These are phyloP conservation scores for Penicillium ochrochloron DNA, from an alignment of 495 filamentous ascomycete species.

Conservation along the genomic window DNA sequence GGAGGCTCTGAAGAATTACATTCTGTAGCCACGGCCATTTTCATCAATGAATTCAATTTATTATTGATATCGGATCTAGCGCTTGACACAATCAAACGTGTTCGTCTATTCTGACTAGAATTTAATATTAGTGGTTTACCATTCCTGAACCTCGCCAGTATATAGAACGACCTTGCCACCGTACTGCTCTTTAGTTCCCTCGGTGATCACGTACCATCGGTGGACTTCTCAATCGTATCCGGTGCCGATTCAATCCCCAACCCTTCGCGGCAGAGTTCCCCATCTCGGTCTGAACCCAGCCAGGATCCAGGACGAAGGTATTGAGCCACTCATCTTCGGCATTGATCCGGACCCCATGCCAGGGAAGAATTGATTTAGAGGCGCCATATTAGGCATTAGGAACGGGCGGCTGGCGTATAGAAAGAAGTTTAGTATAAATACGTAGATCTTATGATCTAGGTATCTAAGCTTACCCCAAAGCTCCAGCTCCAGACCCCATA, in stretches of 20 bases:
- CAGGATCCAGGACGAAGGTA: slow-evolving; percentile 36
- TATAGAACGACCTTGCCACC: slow-evolving; percentile 36
- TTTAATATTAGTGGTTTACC: neutral
- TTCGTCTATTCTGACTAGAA: neutral
- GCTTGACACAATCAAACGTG: neutral
- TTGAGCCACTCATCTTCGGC: slow-evolving; percentile 44
- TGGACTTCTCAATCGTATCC: slow-evolving; percentile 35
- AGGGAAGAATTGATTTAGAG: slow-evolving; percentile 42
- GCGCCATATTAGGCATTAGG: slow-evolving; percentile 43
- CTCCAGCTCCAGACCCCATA: slow-evolving; percentile 37
- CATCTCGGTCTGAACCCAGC: slow-evolving; percentile 52
- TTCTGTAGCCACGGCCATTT: neutral
- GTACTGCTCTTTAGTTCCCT: slow-evolving; percentile 41
- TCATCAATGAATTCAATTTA: neutral
- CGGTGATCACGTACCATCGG: slow-evolving; percentile 42
- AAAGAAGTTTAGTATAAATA: slow-evolving; percentile 8
- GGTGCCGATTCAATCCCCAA: slow-evolving; percentile 39
- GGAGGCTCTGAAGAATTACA: neutral
- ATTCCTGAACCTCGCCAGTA: slow-evolving; percentile 1
- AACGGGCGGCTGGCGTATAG: slow-evolving; percentile 20
- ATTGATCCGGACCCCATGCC: slow-evolving; percentile 44
- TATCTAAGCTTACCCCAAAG: slow-evolving; percentile 6
- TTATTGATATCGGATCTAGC: neutral
- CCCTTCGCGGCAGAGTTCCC: slow-evolving; percentile 43
- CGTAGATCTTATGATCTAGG: neutral